A percentile compares a stretch with the other conserved stretches of the same genome.
These are phyloP conservation scores for Parachaetomium inaequale DNA, from an alignment of 495 filamentous ascomycete species.

Conservation along the genomic window DNA sequence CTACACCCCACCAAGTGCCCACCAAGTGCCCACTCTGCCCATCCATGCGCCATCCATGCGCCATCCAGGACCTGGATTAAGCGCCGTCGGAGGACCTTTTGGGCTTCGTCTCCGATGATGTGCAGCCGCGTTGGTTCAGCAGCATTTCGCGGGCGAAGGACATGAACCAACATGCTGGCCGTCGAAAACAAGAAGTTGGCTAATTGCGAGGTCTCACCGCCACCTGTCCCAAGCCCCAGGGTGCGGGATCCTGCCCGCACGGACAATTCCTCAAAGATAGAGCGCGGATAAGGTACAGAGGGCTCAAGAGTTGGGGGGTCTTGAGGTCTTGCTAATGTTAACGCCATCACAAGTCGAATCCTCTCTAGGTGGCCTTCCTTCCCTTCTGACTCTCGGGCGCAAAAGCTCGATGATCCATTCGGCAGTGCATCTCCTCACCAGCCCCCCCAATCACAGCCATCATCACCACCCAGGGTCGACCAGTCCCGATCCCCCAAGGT, in stretches of 20 bases:
- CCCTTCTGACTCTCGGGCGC: not conserved
- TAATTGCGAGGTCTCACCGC: not conserved
- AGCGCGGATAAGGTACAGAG: not conserved
- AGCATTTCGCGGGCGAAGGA: not conserved
- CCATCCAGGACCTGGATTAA: not conserved
- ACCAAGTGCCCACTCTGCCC: not conserved
- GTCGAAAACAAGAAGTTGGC: conserved; percentile 2
- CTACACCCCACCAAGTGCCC: not conserved
- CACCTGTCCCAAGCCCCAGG: not conserved
- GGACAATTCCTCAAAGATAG: not conserved
- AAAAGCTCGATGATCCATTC: too few relatives aligned
- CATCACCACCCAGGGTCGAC: not conserved
- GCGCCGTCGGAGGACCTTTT: not conserved
- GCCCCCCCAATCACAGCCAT: not conserved
- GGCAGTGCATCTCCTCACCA: not conserved
- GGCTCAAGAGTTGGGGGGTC: not conserved
- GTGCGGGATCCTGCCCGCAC: not conserved
- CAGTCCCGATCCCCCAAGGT: too few relatives aligned
- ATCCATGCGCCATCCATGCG: too few relatives aligned
- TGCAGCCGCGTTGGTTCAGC: conserved; percentile 4
- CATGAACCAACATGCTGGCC: conserved; percentile 9
- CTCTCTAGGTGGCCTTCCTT: not conserved
- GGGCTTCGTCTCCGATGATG: not conserved
- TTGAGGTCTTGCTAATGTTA: not conserved
- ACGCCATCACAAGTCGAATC: not conserved